These are phyloP conservation scores for Fusarium sp. DNA, from an alignment of 2,329 filamentous ascomycete species.

Conservation along the genomic window DNA sequence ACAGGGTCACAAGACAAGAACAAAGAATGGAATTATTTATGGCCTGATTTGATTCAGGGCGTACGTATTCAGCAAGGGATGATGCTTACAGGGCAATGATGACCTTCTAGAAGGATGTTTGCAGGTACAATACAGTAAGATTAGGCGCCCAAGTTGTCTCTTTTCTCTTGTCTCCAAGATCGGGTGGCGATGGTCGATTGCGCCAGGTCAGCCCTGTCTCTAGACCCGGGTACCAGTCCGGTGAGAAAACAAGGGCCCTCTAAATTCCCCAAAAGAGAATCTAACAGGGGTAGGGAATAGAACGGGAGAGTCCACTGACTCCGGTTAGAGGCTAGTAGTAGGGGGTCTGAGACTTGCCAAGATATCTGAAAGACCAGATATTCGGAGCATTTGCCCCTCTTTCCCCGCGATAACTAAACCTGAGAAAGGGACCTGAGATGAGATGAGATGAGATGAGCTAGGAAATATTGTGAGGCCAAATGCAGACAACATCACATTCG, in stretches of 20 bases:
- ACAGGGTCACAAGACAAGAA: neutral
- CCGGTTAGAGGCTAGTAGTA: too few relatives aligned
- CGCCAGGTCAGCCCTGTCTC: slow-evolving; percentile 1
- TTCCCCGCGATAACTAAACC: slow-evolving; percentile 18
- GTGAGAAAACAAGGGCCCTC: neutral
- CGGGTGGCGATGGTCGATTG: neutral
- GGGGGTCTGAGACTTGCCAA: neutral
- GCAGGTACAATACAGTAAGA: neutral
- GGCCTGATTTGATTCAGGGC: neutral
- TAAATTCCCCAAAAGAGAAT: neutral
- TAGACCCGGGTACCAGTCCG: neutral
- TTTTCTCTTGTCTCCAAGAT: slow-evolving; percentile 33
- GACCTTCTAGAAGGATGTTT: neutral
- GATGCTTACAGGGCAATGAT: neutral
- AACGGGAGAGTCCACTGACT: neutral
- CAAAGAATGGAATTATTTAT: neutral
- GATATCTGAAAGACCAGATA: neutral
- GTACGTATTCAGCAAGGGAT: neutral
- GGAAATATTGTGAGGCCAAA: too few relatives aligned
- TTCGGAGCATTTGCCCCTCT: slow-evolving; percentile 26
- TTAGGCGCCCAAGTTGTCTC: slow-evolving; percentile 25
- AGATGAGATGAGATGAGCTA: too few relatives aligned
- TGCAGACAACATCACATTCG: neutral
- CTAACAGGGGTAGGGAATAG: neutral
- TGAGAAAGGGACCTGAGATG: too few relatives aligned